These are phyloP conservation scores for Thelonectria rubi DNA, from an alignment of 2,329 filamentous ascomycete genomes.

Conservation along the genomic window DNA sequence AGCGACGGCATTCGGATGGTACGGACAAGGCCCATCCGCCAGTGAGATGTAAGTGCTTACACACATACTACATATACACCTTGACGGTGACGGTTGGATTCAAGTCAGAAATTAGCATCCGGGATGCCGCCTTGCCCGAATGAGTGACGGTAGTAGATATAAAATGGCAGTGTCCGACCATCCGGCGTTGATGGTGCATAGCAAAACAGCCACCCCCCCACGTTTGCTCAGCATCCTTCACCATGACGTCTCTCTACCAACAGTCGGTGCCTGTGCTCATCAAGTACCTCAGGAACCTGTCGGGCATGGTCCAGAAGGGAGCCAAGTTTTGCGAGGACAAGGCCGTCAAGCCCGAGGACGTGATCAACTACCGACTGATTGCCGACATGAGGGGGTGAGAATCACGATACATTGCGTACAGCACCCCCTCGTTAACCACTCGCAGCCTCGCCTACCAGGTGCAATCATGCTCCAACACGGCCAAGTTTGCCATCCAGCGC, in stretches of 20 bases:
- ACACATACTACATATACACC: too few species aligned
- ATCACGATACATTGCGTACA: too few species aligned
- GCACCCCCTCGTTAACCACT: not conserved
- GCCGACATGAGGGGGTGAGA: slow-evolving; percentile 35
- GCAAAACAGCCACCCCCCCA: not conserved
- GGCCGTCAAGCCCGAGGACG: slow-evolving; percentile 31
- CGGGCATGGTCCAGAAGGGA: slow-evolving; percentile 36
- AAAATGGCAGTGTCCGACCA: not conserved
- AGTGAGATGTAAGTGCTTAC: too few species aligned
- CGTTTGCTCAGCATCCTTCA: not conserved
- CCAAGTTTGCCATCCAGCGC: slow-evolving; percentile 35
- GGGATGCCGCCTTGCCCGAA: too few species aligned
- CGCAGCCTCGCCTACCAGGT: slow-evolving; percentile 37
- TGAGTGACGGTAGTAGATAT: not conserved
- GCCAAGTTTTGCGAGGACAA: slow-evolving; percentile 34
- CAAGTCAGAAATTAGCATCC: too few species aligned
- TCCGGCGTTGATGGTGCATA: not conserved
- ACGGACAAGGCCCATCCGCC: too few species aligned
- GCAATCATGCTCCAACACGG: slow-evolving; percentile 39
- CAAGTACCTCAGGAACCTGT: slow-evolving; percentile 42
- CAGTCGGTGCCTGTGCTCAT: slow-evolving; percentile 41
- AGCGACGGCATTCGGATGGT: too few species aligned
- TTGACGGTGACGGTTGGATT: too few species aligned
- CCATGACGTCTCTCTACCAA: slow-evolving; percentile 38
- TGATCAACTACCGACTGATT: slow-evolving; percentile 34